A percentile compares a stretch with the other conserved stretches of the same genome.
phyloP scores from a whole-genome alignment of 495 filamentous ascomycete genomes.

The Massariosphaeria phaeospora region DNA sequence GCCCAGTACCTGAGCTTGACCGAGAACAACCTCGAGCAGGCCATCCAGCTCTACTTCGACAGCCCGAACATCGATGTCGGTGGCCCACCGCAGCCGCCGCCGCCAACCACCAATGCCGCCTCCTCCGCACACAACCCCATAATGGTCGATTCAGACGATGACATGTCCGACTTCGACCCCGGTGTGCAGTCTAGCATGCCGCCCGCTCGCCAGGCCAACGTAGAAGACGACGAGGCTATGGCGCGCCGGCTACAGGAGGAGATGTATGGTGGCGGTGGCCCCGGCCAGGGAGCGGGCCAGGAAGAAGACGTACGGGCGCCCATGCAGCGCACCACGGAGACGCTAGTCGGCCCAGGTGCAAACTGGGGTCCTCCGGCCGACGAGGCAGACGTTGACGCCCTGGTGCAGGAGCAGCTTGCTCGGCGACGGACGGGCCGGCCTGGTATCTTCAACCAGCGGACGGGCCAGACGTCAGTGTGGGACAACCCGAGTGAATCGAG shows the following conservation, averaged over 20 bases:
- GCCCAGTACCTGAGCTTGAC: constrained; percentile 75
- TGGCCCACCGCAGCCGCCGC: constrained; percentile 37
- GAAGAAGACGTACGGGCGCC: constrained; percentile 76
- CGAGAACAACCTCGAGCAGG: constrained; percentile 75
- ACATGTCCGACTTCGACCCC: constrained; percentile 39
- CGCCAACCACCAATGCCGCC: constrained; percentile 19
- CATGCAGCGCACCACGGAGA: constrained; percentile 87
- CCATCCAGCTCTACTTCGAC: constrained; percentile 83
- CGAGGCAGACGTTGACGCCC: constrained; percentile 56
- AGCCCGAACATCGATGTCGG: constrained; percentile 61
- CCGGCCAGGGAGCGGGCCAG: constrained; percentile 35
- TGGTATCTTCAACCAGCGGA: constrained; percentile 82
- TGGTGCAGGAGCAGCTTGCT: constrained; percentile 62
- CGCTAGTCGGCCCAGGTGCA: constrained; percentile 67
- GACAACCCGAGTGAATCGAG: constrained; percentile 47
- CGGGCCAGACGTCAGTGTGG: constrained; percentile 65
- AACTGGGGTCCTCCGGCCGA: constrained; percentile 46
- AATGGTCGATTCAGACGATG: constrained; percentile 60
- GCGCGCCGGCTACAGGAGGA: constrained; percentile 88
- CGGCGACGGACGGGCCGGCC: constrained; percentile 50
- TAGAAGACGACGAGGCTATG: constrained; percentile 89
- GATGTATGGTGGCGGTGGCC: constrained; percentile 60
- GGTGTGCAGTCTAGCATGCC: neutral
- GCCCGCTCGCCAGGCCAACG: constrained; percentile 1
- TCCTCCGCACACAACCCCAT: constrained; percentile 57